Evolutionary conservation across 1,284 basidiomycete genomes (phyloP).

Genomic region (Ceratorhiza oryzae-sativae): DNA sequence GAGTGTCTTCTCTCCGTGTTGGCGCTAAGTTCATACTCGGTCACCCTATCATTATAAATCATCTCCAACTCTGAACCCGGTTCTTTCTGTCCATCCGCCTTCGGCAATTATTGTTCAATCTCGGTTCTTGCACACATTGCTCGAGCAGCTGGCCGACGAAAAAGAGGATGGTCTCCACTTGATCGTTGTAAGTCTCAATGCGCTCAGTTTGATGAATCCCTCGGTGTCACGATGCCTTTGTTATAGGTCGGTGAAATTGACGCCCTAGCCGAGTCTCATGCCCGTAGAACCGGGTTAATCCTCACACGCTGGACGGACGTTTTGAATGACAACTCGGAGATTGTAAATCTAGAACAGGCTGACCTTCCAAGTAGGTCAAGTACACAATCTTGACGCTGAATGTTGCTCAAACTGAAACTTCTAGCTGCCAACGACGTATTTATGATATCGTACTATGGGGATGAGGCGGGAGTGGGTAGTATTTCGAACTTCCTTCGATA

Average conservation of each 20-base stretch:
- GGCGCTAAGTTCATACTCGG: conserved; percentile 72
- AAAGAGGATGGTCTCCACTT: conserved; percentile 62
- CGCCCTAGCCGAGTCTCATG: conserved; percentile 51
- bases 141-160: conserved; percentile 71
- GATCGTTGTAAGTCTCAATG: conserved; percentile 65
- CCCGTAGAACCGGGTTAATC: conserved; percentile 54
- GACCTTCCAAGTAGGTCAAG: conserved; percentile 40
- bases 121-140: conserved; percentile 64
- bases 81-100: conserved; percentile 69
- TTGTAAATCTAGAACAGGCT: conserved; percentile 8
- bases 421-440: conserved; percentile 60
- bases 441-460: conserved; percentile 69
- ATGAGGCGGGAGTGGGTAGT: conserved; percentile 54
- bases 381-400: neutral
- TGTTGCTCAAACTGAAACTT: neutral
- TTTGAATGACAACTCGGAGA: conserved; percentile 63
- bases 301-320: conserved; percentile 65
- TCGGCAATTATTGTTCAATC: conserved; percentile 71
- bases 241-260: conserved; percentile 51
- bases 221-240: neutral
- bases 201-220: neutral
- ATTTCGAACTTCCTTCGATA: neutral
- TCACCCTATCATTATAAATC: conserved; percentile 73
- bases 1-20: conserved; percentile 79
- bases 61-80: conserved; percentile 63